Percentiles rank a stretch among this genome's conserved stretches.
phyloP scores from a whole-genome alignment of 108 stramenopile species.

The Nitzschia inconspicua region DNA sequence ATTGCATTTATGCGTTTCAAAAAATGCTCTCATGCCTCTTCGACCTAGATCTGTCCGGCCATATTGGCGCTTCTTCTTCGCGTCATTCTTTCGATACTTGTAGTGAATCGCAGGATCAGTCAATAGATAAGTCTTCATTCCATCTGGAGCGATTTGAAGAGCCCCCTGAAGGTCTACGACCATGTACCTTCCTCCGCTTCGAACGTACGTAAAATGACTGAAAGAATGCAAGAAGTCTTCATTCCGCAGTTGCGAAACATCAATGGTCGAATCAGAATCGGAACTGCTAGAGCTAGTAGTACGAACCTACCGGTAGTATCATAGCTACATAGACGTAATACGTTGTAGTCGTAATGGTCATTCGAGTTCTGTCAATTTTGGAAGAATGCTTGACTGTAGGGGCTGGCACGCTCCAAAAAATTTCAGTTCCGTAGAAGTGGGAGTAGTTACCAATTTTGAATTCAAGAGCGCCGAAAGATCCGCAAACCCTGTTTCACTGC shows the following conservation, averaged over 20 bases:
- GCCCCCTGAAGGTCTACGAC: constrained; percentile 38
- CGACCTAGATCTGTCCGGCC: constrained; percentile 32
- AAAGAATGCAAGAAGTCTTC: constrained; percentile 39
- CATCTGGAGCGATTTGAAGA: constrained; percentile 15
- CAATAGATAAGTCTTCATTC: constrained; percentile 10
- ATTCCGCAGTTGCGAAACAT: background rate
- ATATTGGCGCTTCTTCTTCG: constrained; percentile 3
- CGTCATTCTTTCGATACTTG: constrained; percentile 2
- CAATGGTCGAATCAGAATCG: background rate
- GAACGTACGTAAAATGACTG: constrained; percentile 31
- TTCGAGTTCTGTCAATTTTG: too few species aligned
- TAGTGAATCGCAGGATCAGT: constrained; percentile 38
- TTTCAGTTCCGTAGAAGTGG: too few species aligned
- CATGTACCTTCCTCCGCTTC: constrained; percentile 9
- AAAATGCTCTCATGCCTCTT: constrained; percentile 30
- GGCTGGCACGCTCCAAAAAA: too few species aligned
- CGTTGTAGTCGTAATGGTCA: too few species aligned
- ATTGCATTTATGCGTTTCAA: constrained; percentile 32
- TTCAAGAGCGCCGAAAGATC: too few species aligned
- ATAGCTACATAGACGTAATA: too few species aligned
- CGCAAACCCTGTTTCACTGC: too few species aligned
- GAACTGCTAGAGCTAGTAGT: too few species aligned
- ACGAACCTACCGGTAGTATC: too few species aligned
- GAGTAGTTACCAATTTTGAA: too few species aligned
- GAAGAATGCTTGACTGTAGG: too few species aligned